Percentiles rank a stretch among this genome's conserved stretches.
Conservation (phyloP, 1,284 basidiomycete genomes). For the Trichosporon coremiiforme region DNA sequence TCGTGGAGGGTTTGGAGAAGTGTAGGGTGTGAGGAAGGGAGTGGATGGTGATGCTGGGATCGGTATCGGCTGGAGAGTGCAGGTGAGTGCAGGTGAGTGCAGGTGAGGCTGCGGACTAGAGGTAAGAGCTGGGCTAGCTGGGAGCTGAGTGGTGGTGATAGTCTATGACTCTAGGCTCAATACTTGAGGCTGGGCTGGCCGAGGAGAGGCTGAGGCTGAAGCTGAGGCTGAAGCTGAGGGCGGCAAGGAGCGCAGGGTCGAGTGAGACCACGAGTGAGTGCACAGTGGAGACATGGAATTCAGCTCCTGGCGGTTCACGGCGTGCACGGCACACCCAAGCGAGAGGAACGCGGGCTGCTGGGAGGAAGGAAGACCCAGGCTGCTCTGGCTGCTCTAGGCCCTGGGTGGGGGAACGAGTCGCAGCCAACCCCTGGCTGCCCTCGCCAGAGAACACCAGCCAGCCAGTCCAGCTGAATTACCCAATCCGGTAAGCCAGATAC, state of each 20-base stretch:
- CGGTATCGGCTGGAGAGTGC: not conserved
- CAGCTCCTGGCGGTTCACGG: too few relatives aligned
- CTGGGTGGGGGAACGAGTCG: not conserved
- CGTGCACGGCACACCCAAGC: not conserved
- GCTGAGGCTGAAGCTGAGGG: too few relatives aligned
- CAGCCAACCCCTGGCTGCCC: not conserved
- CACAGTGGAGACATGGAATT: not conserved
- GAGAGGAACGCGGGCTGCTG: not conserved
- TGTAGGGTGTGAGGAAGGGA: not conserved
- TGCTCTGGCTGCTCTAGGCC: too few relatives aligned
- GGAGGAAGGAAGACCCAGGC: too few relatives aligned
- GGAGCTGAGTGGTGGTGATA: not conserved
- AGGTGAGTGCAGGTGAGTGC: not conserved
- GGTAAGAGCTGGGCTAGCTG: not conserved
- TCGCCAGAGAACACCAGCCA: not conserved
- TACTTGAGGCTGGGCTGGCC: not conserved
- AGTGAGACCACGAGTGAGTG: not conserved
- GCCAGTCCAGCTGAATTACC: not conserved
- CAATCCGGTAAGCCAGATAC: constrained; percentile 1
- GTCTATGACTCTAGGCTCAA: not conserved
- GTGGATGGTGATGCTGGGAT: not conserved
- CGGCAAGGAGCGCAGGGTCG: not conserved
- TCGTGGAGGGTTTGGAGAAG: not conserved
- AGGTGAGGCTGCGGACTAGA: not conserved
- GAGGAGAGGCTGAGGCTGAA: too few relatives aligned